A percentile compares a stretch with the other conserved stretches of the same genome.
Evolutionary conservation across 192 early-diverging fungal species (phyloP).

Genomic region (Backusella circina): DNA sequence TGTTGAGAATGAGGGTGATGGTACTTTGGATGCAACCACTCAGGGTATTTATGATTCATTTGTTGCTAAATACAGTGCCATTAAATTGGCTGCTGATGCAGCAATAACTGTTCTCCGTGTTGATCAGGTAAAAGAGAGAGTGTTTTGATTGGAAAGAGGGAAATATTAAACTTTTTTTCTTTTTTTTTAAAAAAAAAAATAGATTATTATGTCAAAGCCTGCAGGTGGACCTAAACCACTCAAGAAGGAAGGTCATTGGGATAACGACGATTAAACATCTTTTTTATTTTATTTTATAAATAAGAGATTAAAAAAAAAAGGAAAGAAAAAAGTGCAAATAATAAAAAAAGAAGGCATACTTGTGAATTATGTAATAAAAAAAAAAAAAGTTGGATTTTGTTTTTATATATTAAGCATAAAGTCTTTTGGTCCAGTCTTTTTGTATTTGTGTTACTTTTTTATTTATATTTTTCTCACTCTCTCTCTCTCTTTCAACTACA

Average conservation of each 20-base stretch:
- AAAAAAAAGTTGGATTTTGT: not conserved
- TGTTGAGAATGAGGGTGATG: conserved; percentile 71
- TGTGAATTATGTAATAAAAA: not conserved
- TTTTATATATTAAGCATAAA: not conserved
- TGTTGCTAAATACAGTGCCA: conserved; percentile 81
- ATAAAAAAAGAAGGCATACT: not conserved
- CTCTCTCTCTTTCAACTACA: not conserved
- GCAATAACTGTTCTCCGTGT: conserved; percentile 93
- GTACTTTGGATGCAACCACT: conserved; percentile 72
- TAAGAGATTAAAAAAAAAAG: not conserved
- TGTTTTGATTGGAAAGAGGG: not conserved
- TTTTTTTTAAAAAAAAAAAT: not conserved
- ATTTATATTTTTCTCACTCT: not conserved
- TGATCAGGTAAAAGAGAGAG: conserved; percentile 66
- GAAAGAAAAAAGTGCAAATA: not conserved
- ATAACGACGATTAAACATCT: conserved; percentile 61
- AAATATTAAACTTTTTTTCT: not conserved
- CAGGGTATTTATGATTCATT: conserved; percentile 78
- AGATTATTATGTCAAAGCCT: conserved; percentile 98
- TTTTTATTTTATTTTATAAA: not conserved
- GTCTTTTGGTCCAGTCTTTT: no score
- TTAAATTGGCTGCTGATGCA: conserved; percentile 87
- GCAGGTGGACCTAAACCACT: conserved; percentile 93
- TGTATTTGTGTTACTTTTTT: not conserved
- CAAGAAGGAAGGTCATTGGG: conserved; percentile 87